Conservation (phyloP, 768 basidiomycete species). For the Lanmaoa rubissima region DNA sequence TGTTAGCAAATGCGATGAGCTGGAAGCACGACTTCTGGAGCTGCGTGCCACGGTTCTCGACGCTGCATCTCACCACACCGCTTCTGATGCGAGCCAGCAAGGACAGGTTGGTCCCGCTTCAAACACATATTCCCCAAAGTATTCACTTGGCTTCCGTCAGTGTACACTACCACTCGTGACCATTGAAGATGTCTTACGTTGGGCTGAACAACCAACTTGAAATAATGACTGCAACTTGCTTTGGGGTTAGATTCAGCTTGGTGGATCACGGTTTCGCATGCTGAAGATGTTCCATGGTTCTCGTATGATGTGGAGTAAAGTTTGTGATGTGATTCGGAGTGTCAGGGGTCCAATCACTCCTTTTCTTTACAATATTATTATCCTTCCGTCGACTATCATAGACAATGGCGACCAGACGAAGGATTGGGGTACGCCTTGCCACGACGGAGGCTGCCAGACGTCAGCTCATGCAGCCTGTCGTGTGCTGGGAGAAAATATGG, state of each 20-base stretch:
- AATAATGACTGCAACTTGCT: background rate
- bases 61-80: background rate
- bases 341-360: constrained; percentile 17
- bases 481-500: constrained; percentile 83
- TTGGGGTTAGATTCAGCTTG: background rate
- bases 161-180: constrained; percentile 11
- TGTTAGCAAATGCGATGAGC: constrained; percentile 64
- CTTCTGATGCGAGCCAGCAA: constrained; percentile 1
- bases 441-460: constrained; percentile 79
- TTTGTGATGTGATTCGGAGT: constrained; percentile 2
- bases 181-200: constrained; percentile 47
- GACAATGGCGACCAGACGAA: constrained; percentile 67
- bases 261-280: background rate
- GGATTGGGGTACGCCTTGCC: constrained; percentile 73
- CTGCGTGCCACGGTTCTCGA: constrained; percentile 38
- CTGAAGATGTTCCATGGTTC: background rate
- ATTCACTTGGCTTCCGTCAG: constrained; percentile 7
- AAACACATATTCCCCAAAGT: background rate
- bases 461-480: constrained; percentile 88
- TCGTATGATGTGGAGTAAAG: background rate
- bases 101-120: constrained; percentile 17
- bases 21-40: constrained; percentile 62
- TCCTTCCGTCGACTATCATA: background rate
- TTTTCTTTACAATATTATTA: background rate
- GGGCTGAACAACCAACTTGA: constrained; percentile 52